A percentile compares a stretch with the other conserved stretches of the same genome.
These are phyloP conservation scores for Cyberlindnera xishuangbannaensis DNA, from an alignment of 805 yeast species.

Conservation along the genomic window DNA sequence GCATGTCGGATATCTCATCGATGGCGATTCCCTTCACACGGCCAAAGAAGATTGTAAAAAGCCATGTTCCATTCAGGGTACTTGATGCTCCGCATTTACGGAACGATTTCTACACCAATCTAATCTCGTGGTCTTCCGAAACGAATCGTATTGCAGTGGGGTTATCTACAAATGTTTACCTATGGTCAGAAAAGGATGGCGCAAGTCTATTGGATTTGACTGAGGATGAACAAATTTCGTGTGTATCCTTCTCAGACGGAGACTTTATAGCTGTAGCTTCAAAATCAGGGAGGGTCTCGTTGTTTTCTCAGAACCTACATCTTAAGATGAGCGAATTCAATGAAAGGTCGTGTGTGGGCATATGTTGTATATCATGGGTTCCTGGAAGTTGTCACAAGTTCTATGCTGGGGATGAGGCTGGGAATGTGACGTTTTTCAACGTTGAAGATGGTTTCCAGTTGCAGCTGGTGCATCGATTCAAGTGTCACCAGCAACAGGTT, in stretches of 20 bases:
- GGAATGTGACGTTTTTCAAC: constrained; percentile 44
- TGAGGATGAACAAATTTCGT: constrained; percentile 41
- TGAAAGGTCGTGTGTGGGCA: constrained; percentile 30
- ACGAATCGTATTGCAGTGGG: constrained; percentile 60
- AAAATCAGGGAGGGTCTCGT: constrained; percentile 44
- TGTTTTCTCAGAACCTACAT: constrained; percentile 34
- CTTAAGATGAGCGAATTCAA: constrained; percentile 16
- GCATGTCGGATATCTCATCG: constrained; percentile 9
- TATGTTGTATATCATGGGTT: constrained; percentile 61
- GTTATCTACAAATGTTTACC: constrained; percentile 47
- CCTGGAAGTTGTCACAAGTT: constrained; percentile 34
- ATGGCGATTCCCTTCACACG: constrained; percentile 5
- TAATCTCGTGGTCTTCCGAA: constrained; percentile 62
- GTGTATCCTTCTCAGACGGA: constrained; percentile 49
- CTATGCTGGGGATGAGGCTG: constrained; percentile 61
- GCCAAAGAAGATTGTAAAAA: constrained; percentile 25
- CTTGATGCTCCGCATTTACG: constrained; percentile 66
- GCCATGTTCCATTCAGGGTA: constrained; percentile 43
- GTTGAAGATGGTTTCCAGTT: constrained; percentile 13
- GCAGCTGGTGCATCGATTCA: constrained; percentile 28
- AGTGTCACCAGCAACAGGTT: constrained; percentile 51
- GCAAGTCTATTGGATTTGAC: constrained; percentile 39
- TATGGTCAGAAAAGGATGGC: constrained; percentile 54
- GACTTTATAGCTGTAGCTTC: constrained; percentile 52
- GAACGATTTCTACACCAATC: constrained; percentile 73